Base-by-base conservation (phyloP, 2,329 filamentous ascomycete species). In the Aspergillus sp. region DNA sequence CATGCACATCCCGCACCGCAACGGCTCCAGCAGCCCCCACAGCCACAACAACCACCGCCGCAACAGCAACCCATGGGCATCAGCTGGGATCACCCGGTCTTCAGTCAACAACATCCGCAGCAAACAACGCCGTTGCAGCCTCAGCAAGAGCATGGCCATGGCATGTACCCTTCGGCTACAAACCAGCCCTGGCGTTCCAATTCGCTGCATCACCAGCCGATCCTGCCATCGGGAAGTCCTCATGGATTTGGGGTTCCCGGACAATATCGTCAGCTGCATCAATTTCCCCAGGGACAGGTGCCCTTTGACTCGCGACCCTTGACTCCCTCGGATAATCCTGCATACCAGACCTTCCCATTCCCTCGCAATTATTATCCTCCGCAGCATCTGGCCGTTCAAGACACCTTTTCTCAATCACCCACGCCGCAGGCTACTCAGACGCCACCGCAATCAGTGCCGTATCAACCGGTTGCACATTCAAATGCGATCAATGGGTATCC, bases 61-160 rank as follows among this genome's bases (percentile, higher is more conserved):
- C 57, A 57, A 32, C 63, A 69, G 26, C 65, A 67, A 60, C 54
- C 63, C 39, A 61, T 75, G 60, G 72, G 71, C 1, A 76, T 77
- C 9, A 63, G 63, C 36, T 77, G 73, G 75, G 73, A 77, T 54
- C 71, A 73, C 62, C 73, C 69, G n/a, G 69, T 74, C 12, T 74
- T 74, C 54, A 67, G 60, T 51, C 71, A 70, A 45, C 66, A 69
- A 18, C 66, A 66, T 20, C 60, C 63, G 20, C 63, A 67, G 57
- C 63, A 62, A 50, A 64, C 60, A 24, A 67, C 61, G 49, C 65
- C 71, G n/a, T 46, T 71, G 24, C 63, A 63, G 1, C 55, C 63
- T 9, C 67, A 65, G 31, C 63, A 69, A 9, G 70, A 75, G 7
- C 67, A 65, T 46, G 66, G 64, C 18, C 74, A 73, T 67, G 71